Evolutionary conservation across 2,329 filamentous ascomycete genomes (phyloP), one percentile per base, ranked within the genome.

Genomic region (Lanzia echinophila): DNA sequence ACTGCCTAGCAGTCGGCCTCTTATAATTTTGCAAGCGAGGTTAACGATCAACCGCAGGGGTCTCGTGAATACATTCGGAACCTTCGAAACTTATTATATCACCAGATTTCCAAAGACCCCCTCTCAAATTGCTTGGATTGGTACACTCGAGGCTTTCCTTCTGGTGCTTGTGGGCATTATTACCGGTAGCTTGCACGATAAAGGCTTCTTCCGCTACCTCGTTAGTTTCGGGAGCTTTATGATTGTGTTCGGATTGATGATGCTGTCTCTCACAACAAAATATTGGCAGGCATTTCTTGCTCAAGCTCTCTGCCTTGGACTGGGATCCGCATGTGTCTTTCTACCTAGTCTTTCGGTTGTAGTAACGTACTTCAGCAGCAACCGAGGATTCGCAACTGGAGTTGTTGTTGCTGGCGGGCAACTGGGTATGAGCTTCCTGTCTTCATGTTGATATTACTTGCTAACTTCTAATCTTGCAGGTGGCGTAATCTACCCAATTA

Each of bases 331-430:
- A 1, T 75, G 95, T 22, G 80, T 95, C 58, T 95, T 95, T 71
- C 95, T 88, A 8, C 90, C 91, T 0, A 84, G 86, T 48, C 79
- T 96, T 60, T 83, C 88, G 3, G 82, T 86, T 1, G 78, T 95
- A 11, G 87, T 87, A 0, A 90, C 96, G 69, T 96, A 81, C 73
- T 96, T 96, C 76, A 77, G 81, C 22, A 71, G 72, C 7, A 81
- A 83, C 43, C 83, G 91, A 17, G 90, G 86, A n/a, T 77, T 88
- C 54, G 89, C 90, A 4, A 95, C 88, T 0, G 91, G 91, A n/a
- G 73, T 96, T 43, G 90, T 89, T 12, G 82, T 84, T 1, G 86
- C 86, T 0, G 91, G 89, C n/a, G 86, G 86, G 3, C 20, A 24
- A 12, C 50, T 83, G 83, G 13, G 67, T 88, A 11, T 24, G 42